Conservation (phyloP, 345 rosid species). For the Geranium rotundifolium region DNA sequence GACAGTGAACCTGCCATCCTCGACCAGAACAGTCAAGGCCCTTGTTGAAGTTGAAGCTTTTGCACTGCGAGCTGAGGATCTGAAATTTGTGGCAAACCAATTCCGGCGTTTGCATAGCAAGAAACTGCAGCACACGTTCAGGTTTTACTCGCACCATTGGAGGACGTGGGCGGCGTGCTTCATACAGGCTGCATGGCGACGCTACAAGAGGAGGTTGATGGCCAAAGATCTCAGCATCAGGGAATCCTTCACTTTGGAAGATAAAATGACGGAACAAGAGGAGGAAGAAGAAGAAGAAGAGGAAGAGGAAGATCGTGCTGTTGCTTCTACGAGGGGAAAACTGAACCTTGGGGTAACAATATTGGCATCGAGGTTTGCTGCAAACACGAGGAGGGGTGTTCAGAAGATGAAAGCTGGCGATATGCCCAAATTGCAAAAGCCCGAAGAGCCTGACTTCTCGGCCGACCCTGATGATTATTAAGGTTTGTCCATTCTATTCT, state of each 20-base stretch:
- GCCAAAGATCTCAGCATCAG: constrained; percentile 29
- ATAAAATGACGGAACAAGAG: constrained; percentile 12
- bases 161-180: constrained; percentile 95
- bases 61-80: constrained; percentile 81
- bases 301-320: constrained; percentile 9
- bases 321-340: constrained; percentile 20
- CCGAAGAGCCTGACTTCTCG: constrained; percentile 81
- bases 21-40: constrained; percentile 86
- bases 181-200: constrained; percentile 87
- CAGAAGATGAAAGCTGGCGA: constrained; percentile 52
- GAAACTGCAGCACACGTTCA: constrained; percentile 84
- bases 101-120: constrained; percentile 89
- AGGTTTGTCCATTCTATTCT: background rate
- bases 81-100: constrained; percentile 85
- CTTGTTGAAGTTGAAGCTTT: constrained; percentile 89
- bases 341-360: constrained; percentile 58
- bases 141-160: constrained; percentile 91
- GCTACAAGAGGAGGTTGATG: constrained; percentile 52
- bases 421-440: constrained; percentile 70
- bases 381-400: constrained; percentile 71
- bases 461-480: constrained; percentile 39
- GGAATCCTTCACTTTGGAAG: constrained; percentile 31
- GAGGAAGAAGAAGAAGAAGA: constrained; percentile 7
- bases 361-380: constrained; percentile 76
- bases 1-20: constrained; percentile 61